Conservation (phyloP, 768 basidiomycete genomes). For the Boletus tylopilopsis region DNA sequence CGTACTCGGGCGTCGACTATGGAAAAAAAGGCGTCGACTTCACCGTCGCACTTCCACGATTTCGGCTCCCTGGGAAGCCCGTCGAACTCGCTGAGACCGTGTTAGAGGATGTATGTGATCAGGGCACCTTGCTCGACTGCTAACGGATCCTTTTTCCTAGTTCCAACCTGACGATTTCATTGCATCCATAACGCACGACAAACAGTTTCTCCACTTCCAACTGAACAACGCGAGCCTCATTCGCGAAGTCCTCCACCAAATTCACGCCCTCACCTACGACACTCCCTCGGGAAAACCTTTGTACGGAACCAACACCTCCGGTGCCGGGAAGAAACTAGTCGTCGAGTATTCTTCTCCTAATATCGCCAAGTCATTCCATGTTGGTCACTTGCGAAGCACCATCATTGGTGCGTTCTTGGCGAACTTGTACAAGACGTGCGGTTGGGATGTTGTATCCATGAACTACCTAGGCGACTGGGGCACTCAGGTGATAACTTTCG, state of each 20-base stretch:
- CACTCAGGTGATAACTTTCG: constrained; percentile 67
- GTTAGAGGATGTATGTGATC: constrained; percentile 65
- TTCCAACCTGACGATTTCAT: too few species aligned
- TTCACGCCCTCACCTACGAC: constrained; percentile 66
- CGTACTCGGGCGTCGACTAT: constrained; percentile 81
- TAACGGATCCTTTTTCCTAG: too few species aligned
- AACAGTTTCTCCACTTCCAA: too few species aligned
- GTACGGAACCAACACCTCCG: constrained; percentile 79
- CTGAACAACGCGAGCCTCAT: too few species aligned
- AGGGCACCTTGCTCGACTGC: too few species aligned
- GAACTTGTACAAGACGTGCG: constrained; percentile 88
- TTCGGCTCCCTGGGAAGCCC: constrained; percentile 78
- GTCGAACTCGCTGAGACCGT: constrained; percentile 76
- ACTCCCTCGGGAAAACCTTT: constrained; percentile 55
- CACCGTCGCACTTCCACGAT: constrained; percentile 87
- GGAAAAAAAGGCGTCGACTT: constrained; percentile 96
- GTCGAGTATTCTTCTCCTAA: constrained; percentile 96
- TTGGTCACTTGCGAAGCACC: constrained; percentile 94
- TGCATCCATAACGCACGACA: too few species aligned
- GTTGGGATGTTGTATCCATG: constrained; percentile 87
- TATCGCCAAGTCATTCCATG: constrained; percentile 97
- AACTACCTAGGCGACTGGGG: constrained; percentile 99
- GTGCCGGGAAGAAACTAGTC: constrained; percentile 77
- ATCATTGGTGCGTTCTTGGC: constrained; percentile 96
- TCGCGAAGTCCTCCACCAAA: constrained; percentile 64